Conservation (phyloP, 192 early-diverging fungal species). For the Coemansia sp. region DNA sequence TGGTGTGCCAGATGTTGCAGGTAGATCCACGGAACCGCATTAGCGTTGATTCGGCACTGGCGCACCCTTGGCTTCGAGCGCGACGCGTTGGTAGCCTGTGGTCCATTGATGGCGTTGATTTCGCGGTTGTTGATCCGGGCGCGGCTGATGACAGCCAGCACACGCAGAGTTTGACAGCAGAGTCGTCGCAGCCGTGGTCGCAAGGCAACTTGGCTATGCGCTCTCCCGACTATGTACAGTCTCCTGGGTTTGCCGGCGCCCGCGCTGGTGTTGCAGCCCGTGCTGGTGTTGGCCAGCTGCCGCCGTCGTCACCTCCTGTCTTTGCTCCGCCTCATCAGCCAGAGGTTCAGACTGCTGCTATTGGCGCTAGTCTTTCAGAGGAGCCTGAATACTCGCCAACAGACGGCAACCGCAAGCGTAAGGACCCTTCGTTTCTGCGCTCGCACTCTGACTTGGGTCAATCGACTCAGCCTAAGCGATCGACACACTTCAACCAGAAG, state of each 20-base stretch:
- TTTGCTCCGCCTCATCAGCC: neutral
- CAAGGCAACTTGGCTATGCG: neutral
- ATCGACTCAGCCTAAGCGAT: constrained; percentile 28
- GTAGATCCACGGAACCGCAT: constrained; percentile 49
- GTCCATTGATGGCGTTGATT: constrained; percentile 25
- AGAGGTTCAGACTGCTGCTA: neutral
- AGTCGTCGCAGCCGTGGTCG: constrained; percentile 32
- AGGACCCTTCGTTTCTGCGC: constrained; percentile 48
- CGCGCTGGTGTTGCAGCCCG: neutral
- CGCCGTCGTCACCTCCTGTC: constrained; percentile 12
- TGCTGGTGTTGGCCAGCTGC: neutral
- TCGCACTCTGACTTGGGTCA: constrained; percentile 47
- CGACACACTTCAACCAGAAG: constrained; percentile 13
- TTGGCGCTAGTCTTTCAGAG: constrained; percentile 1
- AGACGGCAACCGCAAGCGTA: constrained; percentile 32
- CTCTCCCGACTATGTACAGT: neutral
- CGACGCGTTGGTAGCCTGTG: constrained; percentile 19
- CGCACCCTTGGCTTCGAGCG: constrained; percentile 54
- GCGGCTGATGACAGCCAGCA: constrained; percentile 37
- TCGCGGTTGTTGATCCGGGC: constrained; percentile 40
- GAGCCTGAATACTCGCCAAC: neutral
- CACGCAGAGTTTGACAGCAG: constrained; percentile 42
- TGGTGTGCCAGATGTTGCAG: constrained; percentile 51
- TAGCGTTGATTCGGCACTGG: constrained; percentile 52
- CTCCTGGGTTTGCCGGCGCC: neutral